A percentile compares a stretch with the other conserved stretches of the same genome.
phyloP scores from a whole-genome alignment of 768 basidiomycete genomes.

The Udeniomyces megalosporus region DNA sequence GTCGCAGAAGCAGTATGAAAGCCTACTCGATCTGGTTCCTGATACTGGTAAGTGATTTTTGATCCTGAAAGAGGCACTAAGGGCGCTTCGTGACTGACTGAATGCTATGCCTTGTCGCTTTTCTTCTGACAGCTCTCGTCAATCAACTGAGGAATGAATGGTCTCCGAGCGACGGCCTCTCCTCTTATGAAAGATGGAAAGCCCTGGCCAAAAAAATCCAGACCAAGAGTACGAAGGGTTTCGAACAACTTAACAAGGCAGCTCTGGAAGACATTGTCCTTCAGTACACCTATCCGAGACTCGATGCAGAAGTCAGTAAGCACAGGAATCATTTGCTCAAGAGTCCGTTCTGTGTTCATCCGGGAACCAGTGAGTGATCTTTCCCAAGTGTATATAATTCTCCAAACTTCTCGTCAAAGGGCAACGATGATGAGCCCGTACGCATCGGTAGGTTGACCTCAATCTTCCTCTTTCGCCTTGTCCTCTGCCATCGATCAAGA shows the following conservation, averaged over 20 bases:
- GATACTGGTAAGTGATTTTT: constrained; percentile 34
- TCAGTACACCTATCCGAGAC: constrained; percentile 86
- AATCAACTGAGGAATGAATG: too few species aligned
- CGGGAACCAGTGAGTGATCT: constrained; percentile 46
- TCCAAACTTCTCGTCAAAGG: neutral
- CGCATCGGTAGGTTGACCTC: too few species aligned
- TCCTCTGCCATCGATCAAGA: constrained; percentile 32
- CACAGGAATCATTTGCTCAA: constrained; percentile 95
- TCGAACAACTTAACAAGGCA: too few species aligned
- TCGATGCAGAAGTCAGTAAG: constrained; percentile 94
- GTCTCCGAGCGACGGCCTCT: neutral
- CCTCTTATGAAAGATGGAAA: too few species aligned
- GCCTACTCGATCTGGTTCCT: constrained; percentile 57
- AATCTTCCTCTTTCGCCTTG: neutral
- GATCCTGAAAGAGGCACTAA: too few species aligned
- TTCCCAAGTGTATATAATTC: neutral
- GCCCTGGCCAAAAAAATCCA: too few species aligned
- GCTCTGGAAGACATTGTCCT: constrained; percentile 81
- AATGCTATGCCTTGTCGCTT: too few species aligned
- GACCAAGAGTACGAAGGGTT: too few species aligned
- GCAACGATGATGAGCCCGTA: too few species aligned
- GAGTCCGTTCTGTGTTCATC: constrained; percentile 92
- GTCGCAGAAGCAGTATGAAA: constrained; percentile 52
- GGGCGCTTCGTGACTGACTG: too few species aligned
- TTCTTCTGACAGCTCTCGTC: too few species aligned